Evolutionary conservation across 1,139 yeast genomes (phyloP).

Genomic region (Nakaseomyces nivariensis): DNA sequence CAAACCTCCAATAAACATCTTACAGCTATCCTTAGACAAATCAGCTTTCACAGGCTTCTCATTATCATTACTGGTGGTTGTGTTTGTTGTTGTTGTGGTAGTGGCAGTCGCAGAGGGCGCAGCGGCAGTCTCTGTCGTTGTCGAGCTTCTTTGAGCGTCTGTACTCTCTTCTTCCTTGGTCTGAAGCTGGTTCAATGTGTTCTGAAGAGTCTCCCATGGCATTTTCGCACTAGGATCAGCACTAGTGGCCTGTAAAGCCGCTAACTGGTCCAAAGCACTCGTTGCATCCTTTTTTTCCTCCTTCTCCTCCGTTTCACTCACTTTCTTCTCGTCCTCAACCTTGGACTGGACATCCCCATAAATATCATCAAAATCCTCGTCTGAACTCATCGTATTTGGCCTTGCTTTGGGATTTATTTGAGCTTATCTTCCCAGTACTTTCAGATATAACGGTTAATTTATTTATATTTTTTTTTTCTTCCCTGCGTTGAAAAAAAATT

Average conservation of each 20-base stretch:
- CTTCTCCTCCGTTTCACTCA: conserved; percentile 6
- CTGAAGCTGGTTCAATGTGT: conserved; percentile 5
- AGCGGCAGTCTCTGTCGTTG: not conserved
- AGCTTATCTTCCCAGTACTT: not conserved
- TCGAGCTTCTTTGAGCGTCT: not conserved
- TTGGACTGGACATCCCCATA: conserved; percentile 33
- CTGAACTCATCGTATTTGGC: conserved; percentile 33
- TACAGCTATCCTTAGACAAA: conserved; percentile 53
- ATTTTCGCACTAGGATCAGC: conserved; percentile 6
- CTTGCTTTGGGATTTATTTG: conserved; percentile 11
- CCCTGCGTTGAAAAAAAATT: not conserved
- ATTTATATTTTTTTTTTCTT: not conserved
- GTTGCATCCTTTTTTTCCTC: conserved; percentile 11
- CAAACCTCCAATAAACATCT: conserved; percentile 96
- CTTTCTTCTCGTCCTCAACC: conserved; percentile 8
- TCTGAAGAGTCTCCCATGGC: conserved; percentile 6
- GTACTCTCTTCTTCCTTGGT: not conserved
- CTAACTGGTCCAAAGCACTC: conserved; percentile 27
- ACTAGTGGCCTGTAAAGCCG: conserved; percentile 26
- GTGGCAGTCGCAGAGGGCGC: not conserved
- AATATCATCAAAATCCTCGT: conserved; percentile 82
- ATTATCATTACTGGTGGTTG: not conserved
- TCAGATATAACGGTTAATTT: not conserved
- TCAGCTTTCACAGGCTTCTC: conserved; percentile 30
- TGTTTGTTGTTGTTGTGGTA: not conserved